Conservation (phyloP, 371 early-diverging fungal genomes). For the Entomophthora muscae region DNA sequence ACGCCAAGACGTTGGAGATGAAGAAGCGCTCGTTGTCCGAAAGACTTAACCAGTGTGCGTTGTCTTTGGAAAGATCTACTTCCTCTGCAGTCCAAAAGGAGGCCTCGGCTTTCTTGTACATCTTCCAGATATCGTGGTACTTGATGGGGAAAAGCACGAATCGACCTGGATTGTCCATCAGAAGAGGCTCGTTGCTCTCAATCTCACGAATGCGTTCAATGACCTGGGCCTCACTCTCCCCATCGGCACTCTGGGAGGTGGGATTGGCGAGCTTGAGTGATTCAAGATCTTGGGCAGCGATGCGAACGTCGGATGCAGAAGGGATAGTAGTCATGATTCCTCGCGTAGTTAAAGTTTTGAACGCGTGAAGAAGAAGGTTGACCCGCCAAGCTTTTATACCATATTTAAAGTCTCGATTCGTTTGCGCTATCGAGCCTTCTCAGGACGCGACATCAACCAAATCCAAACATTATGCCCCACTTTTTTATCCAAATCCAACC, state of each 20-base stretch:
- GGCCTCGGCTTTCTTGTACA: conserved; percentile 99
- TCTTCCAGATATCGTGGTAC: conserved; percentile 93
- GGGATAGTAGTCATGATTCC: too few relatives aligned
- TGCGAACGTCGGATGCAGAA: background rate
- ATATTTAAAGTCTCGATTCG: too few relatives aligned
- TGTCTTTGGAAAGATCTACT: conserved; percentile 94
- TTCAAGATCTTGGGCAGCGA: background rate
- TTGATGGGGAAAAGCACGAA: conserved; percentile 93
- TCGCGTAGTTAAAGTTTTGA: too few relatives aligned
- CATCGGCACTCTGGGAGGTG: background rate
- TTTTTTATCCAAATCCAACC: too few relatives aligned
- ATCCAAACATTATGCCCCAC: too few relatives aligned
- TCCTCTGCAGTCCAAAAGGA: conserved; percentile 99
- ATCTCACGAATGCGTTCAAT: background rate
- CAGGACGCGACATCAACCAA: too few relatives aligned
- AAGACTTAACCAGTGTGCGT: conserved; percentile 82
- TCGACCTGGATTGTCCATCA: conserved; percentile 55
- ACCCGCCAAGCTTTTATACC: too few relatives aligned
- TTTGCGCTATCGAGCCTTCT: too few relatives aligned
- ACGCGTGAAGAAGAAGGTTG: too few relatives aligned
- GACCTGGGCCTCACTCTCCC: background rate
- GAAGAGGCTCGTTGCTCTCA: conserved; percentile 19
- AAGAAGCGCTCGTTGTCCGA: conserved; percentile 90
- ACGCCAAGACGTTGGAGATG: conserved; percentile 94
- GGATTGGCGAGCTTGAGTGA: background rate